Conservation (phyloP, 2,329 filamentous ascomycete genomes). For the Atkinsonella texensis region DNA sequence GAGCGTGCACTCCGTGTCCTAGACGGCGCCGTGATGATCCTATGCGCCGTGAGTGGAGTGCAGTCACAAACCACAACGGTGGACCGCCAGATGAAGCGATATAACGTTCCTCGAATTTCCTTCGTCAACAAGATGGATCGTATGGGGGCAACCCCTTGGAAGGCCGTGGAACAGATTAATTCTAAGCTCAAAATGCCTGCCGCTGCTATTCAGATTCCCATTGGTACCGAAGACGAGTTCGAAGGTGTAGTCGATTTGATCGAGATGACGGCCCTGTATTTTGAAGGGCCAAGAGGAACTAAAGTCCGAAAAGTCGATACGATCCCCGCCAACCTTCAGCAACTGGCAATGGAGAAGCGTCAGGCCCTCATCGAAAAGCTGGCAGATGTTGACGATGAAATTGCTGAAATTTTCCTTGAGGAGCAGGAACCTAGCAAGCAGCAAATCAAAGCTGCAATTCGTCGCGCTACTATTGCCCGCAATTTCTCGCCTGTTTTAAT, state of each 20-base stretch:
- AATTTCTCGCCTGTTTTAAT: constrained; percentile 95
- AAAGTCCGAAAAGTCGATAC: constrained; percentile 63
- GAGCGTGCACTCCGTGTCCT: constrained; percentile 89
- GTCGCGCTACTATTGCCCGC: constrained; percentile 73
- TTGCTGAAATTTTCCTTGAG: constrained; percentile 87
- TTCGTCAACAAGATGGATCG: constrained; percentile 99
- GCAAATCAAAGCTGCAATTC: constrained; percentile 88
- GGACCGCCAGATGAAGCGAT: constrained; percentile 95
- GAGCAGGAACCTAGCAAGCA: constrained; percentile 66
- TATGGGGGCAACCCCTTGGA: constrained; percentile 97
- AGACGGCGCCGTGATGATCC: constrained; percentile 95
- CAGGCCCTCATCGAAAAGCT: constrained; percentile 84
- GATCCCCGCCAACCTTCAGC: constrained; percentile 67
- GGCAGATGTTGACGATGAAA: constrained; percentile 95
- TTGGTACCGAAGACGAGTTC: constrained; percentile 84
- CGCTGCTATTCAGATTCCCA: constrained; percentile 88
- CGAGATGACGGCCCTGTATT: constrained; percentile 86
- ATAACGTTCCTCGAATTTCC: constrained; percentile 88
- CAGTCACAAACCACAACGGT: constrained; percentile 98
- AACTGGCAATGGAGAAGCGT: constrained; percentile 71
- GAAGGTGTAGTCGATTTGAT: constrained; percentile 88
- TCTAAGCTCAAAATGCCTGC: constrained; percentile 87
- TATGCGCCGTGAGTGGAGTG: constrained; percentile 93
- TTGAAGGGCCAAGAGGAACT: constrained; percentile 72
- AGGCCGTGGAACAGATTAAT: constrained; percentile 95